Percentiles rank a stretch among this genome's conserved stretches.
Evolutionary conservation across 495 filamentous ascomycete species (phyloP).

Genomic region (Antarctomyces pellizariae): DNA sequence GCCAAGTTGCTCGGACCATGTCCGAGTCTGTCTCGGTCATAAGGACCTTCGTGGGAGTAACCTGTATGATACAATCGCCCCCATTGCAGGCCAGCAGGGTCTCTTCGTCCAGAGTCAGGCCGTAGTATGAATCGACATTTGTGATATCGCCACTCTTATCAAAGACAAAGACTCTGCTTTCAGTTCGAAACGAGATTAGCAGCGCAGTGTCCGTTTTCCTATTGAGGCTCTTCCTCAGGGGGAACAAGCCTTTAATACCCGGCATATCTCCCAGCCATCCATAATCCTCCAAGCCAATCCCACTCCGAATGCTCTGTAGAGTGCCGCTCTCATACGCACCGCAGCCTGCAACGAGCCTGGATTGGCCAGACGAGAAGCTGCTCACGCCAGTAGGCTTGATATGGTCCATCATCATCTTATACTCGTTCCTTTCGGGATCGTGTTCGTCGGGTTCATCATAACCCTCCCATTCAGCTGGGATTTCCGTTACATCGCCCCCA

Average conservation of each 20-base stretch:
- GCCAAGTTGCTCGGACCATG: slow-evolving; percentile 45
- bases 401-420: too few relatives aligned
- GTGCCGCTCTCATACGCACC: slow-evolving; percentile 74
- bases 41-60: slow-evolving; percentile 37
- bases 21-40: slow-evolving; percentile 48
- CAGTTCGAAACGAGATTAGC: slow-evolving; percentile 56
- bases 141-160: slow-evolving; percentile 54
- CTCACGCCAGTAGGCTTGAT: too few relatives aligned
- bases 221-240: slow-evolving; percentile 23
- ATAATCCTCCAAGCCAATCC: slow-evolving; percentile 78
- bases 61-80: slow-evolving; percentile 44
- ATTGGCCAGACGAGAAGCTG: slow-evolving; percentile 61
- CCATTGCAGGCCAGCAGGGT: slow-evolving; percentile 53
- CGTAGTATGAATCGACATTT: slow-evolving; percentile 51
- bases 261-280: slow-evolving; percentile 63
- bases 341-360: slow-evolving; percentile 77
- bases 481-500: slow-evolving; percentile 39
- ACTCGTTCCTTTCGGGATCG: slow-evolving; percentile 73
- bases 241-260: slow-evolving; percentile 41
- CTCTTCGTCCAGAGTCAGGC: slow-evolving; percentile 40
- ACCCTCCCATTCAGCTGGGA: too few relatives aligned
- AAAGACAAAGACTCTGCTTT: slow-evolving; percentile 70
- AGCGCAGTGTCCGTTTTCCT: slow-evolving; percentile 38
- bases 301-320: slow-evolving; percentile 70
- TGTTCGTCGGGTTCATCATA: too few relatives aligned